Evolutionary conservation across 192 early-diverging fungal genomes (phyloP), one percentile per base, ranked within the genome.

Genomic region (Coemansia furcata): DNA sequence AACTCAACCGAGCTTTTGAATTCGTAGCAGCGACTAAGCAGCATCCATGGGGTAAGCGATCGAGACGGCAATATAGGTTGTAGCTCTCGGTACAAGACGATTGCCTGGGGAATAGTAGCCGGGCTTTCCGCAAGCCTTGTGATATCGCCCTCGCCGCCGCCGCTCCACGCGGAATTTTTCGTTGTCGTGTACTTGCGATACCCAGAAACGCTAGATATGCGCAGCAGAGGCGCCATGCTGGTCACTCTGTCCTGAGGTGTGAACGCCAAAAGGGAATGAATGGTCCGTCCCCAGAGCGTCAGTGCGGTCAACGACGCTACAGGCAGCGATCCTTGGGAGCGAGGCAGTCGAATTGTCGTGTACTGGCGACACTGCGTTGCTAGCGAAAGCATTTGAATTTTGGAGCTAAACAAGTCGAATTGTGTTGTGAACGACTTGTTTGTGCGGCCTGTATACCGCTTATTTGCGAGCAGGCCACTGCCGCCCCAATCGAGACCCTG

Each of bases 31-130:
- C 67, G 62, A 29, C 68, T 67, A 21, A 82, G 65, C 10, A 82
- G 74, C 59, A 77, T 65, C 80, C 80, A 82, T 21, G 80, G 80
- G 6, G 72, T 70, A n/a, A 43, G 47, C 26, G 80, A 82, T 19
- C 54, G 43, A 17, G 71, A 26, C 26, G 80, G 71, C 42, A 76
- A 21, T 23, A 33, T 54, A 6, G 35, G 44, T 8, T 64, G 21
- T 3, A 44, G 33, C 38, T 68, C 58, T 26, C 55, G 58, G 59
- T 82, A 82, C 71, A 76, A 33, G 35, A 21, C 58, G 5, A 82
- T 59, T 6, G 79, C 79, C 30, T 57, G 40, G 8, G 40, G 17
- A 30, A 82, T 63, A 3, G 80, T 74, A 14, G 63, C 63, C 4
- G 65, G 66, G 39, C 61, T 65, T 23, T 55, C 42, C 8, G 80